Evolutionary conservation across 805 yeast genomes (phyloP).

Genomic region (Candida silvatica): DNA sequence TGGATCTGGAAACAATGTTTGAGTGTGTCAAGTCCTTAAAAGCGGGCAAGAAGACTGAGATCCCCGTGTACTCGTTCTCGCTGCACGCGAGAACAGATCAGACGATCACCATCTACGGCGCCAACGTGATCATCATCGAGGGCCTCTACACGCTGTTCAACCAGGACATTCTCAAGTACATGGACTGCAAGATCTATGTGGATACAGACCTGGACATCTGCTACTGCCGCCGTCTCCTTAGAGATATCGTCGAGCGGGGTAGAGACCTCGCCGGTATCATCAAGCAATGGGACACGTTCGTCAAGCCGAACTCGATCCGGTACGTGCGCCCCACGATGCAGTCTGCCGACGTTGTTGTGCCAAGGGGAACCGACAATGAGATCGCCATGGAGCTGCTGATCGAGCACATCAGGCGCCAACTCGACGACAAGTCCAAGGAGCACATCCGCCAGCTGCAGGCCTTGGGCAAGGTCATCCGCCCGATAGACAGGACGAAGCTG

Average conservation of each 20-base stretch:
- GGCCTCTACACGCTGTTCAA: slow-evolving; percentile 83
- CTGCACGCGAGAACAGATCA: slow-evolving; percentile 54
- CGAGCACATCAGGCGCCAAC: slow-evolving; percentile 68
- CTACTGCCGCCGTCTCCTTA: slow-evolving; percentile 73
- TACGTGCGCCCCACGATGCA: slow-evolving; percentile 69
- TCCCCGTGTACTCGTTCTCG: slow-evolving; percentile 66
- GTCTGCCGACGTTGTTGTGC: slow-evolving; percentile 82
- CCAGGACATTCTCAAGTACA: slow-evolving; percentile 55
- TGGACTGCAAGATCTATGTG: slow-evolving; percentile 84
- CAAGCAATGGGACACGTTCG: slow-evolving; percentile 84
- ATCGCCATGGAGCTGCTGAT: slow-evolving; percentile 77
- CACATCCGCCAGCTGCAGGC: slow-evolving; percentile 59
- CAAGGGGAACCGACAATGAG: slow-evolving; percentile 76
- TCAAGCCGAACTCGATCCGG: slow-evolving; percentile 83
- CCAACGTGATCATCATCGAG: slow-evolving; percentile 86
- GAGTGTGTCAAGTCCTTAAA: slow-evolving; percentile 59
- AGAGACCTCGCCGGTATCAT: slow-evolving; percentile 77
- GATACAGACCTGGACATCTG: slow-evolving; percentile 94
- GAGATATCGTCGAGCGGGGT: slow-evolving; percentile 84
- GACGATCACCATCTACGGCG: slow-evolving; percentile 78
- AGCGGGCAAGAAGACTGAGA: slow-evolving; percentile 55
- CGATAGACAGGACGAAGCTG: slow-evolving; percentile 26
- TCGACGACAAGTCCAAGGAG: slow-evolving; percentile 50
- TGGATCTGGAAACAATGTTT: slow-evolving; percentile 68
- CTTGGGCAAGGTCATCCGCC: slow-evolving; percentile 37